Percentiles rank a stretch among this genome's conserved stretches.
These are phyloP conservation scores for Pleurotus sapidus DNA, from an alignment of 768 basidiomycete species.

Conservation along the genomic window DNA sequence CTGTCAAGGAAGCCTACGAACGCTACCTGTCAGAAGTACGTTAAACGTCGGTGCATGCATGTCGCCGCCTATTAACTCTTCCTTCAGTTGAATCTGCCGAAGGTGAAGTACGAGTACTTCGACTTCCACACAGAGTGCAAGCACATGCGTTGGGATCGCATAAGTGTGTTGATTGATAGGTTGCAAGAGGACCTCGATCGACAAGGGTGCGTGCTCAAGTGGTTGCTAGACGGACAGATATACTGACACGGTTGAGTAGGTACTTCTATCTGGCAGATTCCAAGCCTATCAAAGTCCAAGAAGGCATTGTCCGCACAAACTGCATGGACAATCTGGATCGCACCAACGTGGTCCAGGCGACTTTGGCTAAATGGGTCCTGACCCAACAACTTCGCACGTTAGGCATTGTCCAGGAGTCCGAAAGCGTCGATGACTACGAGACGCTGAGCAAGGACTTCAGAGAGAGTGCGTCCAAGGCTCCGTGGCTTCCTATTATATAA, in stretches of 20 bases:
- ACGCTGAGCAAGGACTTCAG: conserved; percentile 81
- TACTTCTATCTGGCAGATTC: conserved; percentile 73
- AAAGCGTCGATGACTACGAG: conserved; percentile 79
- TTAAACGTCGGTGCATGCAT: not conserved
- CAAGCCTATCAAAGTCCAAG: conserved; percentile 58
- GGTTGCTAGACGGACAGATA: not conserved
- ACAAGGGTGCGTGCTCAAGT: conserved; percentile 53
- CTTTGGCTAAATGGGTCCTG: conserved; percentile 84
- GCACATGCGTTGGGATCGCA: conserved; percentile 93
- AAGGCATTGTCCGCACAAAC: conserved; percentile 85
- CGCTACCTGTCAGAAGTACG: conserved; percentile 62
- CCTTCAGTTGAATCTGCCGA: conserved; percentile 54
- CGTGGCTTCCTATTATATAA: not conserved
- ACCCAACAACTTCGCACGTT: conserved; percentile 71
- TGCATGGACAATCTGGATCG: conserved; percentile 98
- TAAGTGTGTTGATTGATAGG: conserved; percentile 75
- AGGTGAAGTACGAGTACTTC: conserved; percentile 89
- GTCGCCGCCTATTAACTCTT: conserved; percentile 4
- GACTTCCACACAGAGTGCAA: conserved; percentile 97
- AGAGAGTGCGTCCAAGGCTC: conserved; percentile 58
- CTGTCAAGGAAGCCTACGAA: conserved; percentile 95
- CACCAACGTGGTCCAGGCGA: conserved; percentile 94
- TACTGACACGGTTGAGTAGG: conserved; percentile 29
- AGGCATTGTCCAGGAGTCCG: conserved; percentile 69
- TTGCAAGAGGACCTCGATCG: conserved; percentile 65